A percentile compares a stretch with the other conserved stretches of the same genome.
These are phyloP conservation scores for Phytopythium cucurbitacearum DNA, from an alignment of 352 stramenopile species.

Conservation along the genomic window DNA sequence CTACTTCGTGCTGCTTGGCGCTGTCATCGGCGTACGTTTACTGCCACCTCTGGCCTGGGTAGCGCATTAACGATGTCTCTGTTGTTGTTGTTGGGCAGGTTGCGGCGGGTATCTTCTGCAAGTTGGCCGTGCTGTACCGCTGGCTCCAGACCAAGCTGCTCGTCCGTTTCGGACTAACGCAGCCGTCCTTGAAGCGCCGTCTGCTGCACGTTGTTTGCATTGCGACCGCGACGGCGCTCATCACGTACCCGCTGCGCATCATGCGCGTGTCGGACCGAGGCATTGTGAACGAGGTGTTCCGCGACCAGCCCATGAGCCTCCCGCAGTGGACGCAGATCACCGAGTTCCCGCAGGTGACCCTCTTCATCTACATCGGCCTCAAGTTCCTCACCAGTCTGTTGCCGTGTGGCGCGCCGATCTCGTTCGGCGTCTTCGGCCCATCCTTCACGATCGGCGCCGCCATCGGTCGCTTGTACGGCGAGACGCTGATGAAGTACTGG, in stretches of 20 bases:
- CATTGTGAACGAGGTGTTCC: constrained; percentile 79
- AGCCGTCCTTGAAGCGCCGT: constrained; percentile 50
- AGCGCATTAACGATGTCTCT: not conserved
- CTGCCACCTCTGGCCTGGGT: not conserved
- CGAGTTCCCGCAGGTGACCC: constrained; percentile 43
- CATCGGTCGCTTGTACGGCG: constrained; percentile 66
- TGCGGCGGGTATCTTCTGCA: constrained; percentile 61
- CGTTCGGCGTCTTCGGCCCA: constrained; percentile 77
- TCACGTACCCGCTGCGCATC: constrained; percentile 69
- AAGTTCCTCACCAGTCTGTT: constrained; percentile 72
- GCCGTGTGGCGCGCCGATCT: constrained; percentile 65
- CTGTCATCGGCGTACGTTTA: constrained; percentile 56
- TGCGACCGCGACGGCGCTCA: constrained; percentile 42
- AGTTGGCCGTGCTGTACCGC: constrained; percentile 37
- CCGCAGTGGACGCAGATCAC: constrained; percentile 63
- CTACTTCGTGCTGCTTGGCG: constrained; percentile 61
- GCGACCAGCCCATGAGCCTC: constrained; percentile 49
- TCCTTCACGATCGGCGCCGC: constrained; percentile 81
- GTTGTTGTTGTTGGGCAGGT: constrained; percentile 27
- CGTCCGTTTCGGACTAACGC: constrained; percentile 40
- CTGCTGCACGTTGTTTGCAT: constrained; percentile 59
- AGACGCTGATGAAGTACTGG: constrained; percentile 76
- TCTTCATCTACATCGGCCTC: constrained; percentile 68
- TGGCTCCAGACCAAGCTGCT: constrained; percentile 51
- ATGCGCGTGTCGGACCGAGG: constrained; percentile 64